Evolutionary conservation across 2,329 filamentous ascomycete genomes (phyloP).

Genomic region (Epichloe amarillans): DNA sequence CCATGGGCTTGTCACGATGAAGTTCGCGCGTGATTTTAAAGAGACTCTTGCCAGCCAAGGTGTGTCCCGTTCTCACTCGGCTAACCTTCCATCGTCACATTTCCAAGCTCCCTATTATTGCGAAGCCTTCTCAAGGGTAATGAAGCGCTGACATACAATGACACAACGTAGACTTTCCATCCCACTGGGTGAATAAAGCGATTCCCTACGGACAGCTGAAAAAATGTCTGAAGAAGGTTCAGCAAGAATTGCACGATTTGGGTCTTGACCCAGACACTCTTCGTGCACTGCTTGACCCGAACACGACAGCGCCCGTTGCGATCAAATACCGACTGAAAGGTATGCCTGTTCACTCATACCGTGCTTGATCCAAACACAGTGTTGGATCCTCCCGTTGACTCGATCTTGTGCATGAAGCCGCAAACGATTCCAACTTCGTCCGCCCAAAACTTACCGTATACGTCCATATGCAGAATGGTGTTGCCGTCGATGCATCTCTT

Average conservation of each 20-base stretch:
- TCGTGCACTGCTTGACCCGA: constrained; percentile 44
- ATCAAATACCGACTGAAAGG: constrained; percentile 44
- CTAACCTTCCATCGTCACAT: background rate
- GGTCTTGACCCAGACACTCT: constrained; percentile 63
- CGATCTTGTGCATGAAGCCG: constrained; percentile 13
- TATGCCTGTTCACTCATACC: constrained; percentile 10
- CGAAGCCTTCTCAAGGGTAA: background rate
- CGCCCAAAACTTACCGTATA: constrained; percentile 58
- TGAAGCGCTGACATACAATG: background rate
- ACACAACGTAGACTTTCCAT: constrained; percentile 46
- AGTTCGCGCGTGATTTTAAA: constrained; percentile 72
- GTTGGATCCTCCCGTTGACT: background rate
- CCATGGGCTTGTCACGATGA: constrained; percentile 41
- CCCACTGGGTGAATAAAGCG: constrained; percentile 57
- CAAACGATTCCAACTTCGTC: constrained; percentile 32
- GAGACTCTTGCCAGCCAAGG: constrained; percentile 52
- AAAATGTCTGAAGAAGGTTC: constrained; percentile 75
- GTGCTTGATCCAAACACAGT: background rate
- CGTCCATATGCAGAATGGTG: constrained; percentile 52
- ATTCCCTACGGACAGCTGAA: constrained; percentile 78
- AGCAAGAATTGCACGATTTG: constrained; percentile 53
- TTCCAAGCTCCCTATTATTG: background rate
- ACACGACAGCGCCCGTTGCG: constrained; percentile 30
- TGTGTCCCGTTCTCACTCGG: constrained; percentile 10
- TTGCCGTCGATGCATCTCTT: constrained; percentile 54